Base-by-base conservation (phyloP, 305 asterid genomes). In the Fraxinus platypoda region DNA sequence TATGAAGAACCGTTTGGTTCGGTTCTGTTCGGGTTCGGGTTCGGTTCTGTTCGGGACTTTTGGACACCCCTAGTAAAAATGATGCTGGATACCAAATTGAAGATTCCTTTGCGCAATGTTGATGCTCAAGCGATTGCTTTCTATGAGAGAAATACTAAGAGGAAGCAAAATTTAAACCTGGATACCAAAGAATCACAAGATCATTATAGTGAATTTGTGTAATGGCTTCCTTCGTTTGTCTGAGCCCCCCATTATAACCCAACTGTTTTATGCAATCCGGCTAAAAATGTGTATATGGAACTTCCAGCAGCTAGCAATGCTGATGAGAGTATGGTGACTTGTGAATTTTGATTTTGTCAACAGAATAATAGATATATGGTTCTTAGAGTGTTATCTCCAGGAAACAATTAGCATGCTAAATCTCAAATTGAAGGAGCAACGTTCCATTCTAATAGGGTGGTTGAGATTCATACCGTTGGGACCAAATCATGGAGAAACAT, bases 401-500 rank as follows among this genome's bases (percentile, higher is more conserved):
- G 46, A 15, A 73, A 38, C 13, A 12, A 3, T 23, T 3, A 31
- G 77, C 8, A 72, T 28, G 43, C 5, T 72, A 72, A 28, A 72
- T 7, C 33, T 19, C 30, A 8, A 28, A 46, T 11, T 21, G 76
- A 28, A 35, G 41, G 9, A 35, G 7, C 41, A 35, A 35, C 9
- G 41, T 35, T 35, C 41, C 1, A 46, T 46, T 3, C 57, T 46
- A 13, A 46, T 46, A 46, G 57, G 17, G 6, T 72, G 78, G 78
- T 21, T 38, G 64, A 19, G 62, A 26, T 38, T 38, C 62, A 75
- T 62, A 75, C 78, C 25, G 35, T 75, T 12, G 78, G 59, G 1
- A 75, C 59, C 15, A n/a, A 73, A 33, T 73, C 77, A 73, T 73
- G 77, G 77, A 73, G 11, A 33, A 30, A 46, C 52, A n/a, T 75